Conservation (phyloP, 2,329 filamentous ascomycete genomes). For the Trichoderma citrinoviride region DNA sequence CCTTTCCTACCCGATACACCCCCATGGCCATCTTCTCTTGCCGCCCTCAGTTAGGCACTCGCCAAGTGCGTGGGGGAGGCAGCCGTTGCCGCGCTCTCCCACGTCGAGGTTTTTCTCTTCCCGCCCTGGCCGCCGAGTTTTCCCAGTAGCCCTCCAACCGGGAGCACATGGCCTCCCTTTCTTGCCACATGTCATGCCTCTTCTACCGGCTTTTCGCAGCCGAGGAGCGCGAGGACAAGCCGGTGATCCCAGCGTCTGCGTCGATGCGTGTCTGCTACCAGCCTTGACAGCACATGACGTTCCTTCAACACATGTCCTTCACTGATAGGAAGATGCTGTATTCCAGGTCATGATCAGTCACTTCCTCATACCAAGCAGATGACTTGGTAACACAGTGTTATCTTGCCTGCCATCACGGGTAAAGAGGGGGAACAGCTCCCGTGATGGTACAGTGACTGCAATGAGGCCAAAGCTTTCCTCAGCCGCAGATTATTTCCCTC, state of each 20-base stretch:
- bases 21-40: background rate
- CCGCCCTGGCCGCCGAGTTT: background rate
- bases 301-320: background rate
- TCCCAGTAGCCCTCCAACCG: background rate
- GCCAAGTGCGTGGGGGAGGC: constrained; percentile 1
- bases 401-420: background rate
- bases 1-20: background rate
- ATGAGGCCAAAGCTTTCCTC: constrained; percentile 9
- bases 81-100: background rate
- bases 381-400: background rate
- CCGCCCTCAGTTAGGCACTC: background rate
- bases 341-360: background rate
- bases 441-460: constrained; percentile 5
- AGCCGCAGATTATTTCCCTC: constrained; percentile 18
- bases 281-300: background rate
- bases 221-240: too few species aligned
- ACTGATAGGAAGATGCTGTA: background rate
- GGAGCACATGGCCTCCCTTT: background rate
- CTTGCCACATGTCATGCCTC: background rate
- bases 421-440: background rate
- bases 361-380: background rate
- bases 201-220: background rate
- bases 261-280: background rate
- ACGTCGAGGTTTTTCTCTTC: background rate
- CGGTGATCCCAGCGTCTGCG: background rate